Evolutionary conservation across 2,329 filamentous ascomycete genomes (phyloP).

Genomic region (Scleromitrula shiraiana): DNA sequence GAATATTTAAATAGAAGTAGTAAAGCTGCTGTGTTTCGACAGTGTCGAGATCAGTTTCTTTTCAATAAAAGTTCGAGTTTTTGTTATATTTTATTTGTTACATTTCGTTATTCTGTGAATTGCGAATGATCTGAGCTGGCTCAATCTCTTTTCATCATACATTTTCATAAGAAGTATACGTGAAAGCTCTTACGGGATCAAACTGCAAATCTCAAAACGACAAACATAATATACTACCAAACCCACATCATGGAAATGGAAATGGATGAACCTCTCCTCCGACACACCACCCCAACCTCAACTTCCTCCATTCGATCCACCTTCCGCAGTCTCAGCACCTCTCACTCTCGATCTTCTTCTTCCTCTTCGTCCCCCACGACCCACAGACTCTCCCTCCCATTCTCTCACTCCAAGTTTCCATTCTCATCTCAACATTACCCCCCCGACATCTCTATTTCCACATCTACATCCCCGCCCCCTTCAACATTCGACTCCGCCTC

Average conservation of each 20-base stretch:
- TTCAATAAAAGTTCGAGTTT: not conserved
- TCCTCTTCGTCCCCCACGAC: not conserved
- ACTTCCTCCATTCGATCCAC: not conserved
- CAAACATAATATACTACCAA: not conserved
- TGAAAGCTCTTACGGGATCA: too few relatives aligned
- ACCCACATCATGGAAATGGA: not conserved
- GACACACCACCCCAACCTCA: not conserved
- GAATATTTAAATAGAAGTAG: not conserved
- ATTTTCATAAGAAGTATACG: too few relatives aligned
- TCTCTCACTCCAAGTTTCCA: not conserved
- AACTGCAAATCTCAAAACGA: too few relatives aligned
- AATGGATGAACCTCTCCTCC: slow-evolving; percentile 7
- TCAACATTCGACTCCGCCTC: not conserved
- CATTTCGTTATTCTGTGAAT: not conserved
- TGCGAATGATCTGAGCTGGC: not conserved
- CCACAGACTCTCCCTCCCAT: not conserved
- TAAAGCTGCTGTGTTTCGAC: not conserved
- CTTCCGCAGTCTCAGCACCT: not conserved
- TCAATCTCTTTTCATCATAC: not conserved
- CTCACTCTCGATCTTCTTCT: not conserved
- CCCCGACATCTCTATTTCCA: too few relatives aligned
- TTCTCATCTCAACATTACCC: not conserved
- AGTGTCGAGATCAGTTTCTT: not conserved
- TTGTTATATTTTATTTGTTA: not conserved
- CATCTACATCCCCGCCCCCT: not conserved